Base-by-base conservation (phyloP, 768 basidiomycete species). In the Lactarius akahatsu region DNA sequence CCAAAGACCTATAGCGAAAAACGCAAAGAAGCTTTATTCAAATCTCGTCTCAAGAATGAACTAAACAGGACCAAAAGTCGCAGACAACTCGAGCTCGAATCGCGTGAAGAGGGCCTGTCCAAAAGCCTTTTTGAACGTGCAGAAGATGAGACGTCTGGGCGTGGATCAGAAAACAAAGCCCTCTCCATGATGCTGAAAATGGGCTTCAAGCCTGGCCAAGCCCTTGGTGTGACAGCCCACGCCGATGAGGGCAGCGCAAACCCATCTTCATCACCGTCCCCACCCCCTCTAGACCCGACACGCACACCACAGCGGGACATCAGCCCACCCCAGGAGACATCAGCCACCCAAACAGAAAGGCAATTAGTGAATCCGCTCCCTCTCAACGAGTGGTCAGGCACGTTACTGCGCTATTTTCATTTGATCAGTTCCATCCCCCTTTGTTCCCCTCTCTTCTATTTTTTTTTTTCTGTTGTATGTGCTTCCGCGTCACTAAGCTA, bases 111-210 rank as follows among this genome's bases (percentile, higher is more conserved):
- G 71, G 92, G 89, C 26, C 83, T 94, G 69, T 83, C 80, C 75
- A 92, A 83, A 76, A 92, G 88, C 76, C 84, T 94, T 26, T 93
- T 95, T 71, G 89, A 91, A 72, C 81, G 85, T 52, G 90, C 89
- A 28, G 81, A 83, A 74, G 89, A 91, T 72, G 84, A 81, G 66
- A 79, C 77, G 23, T 71, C 74, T 55, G 86, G 84, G 7, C 72
- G 80, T 26, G 77, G 79, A 50, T 76, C 79, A 61, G 80, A 83
- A 52, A 93, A 85, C 79, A 94, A 93, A 74, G 93, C 92, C 9
- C 78, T 94, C 62, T 83, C 85, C 18, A 94, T 95, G 80, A 95
- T 95, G 93, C 86, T 90, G 83, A 94, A 91, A 78, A 94, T 94
- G 93, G 93, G 93, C 1, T 95, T 92, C 79, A 89, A 89, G 77